Base-by-base conservation (phyloP, 352 stramenopile species). In the Pythium dissimile region DNA sequence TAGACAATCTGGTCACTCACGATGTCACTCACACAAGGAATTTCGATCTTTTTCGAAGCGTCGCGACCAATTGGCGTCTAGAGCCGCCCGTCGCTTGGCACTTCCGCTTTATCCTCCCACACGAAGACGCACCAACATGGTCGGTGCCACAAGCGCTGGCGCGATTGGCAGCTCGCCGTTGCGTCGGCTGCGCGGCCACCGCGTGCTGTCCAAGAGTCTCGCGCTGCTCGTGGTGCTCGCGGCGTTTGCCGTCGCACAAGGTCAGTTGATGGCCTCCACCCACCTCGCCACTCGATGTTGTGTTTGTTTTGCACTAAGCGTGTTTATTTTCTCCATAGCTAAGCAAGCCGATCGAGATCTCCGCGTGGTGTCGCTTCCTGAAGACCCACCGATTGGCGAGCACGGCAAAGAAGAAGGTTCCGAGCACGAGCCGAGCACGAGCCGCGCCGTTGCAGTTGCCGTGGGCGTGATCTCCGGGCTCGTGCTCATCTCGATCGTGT, bases 341-440 rank as follows among this genome's bases (percentile, higher is more conserved):
- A n/a, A 12, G 4, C 12, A 41, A 16, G 20, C 34, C 4, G 20
- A 16, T n/a, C 34, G 34, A 15, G 34, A 41, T 12, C 34, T 41
- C 12, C 34, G 34, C 6, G 34, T n/a, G 5, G 34, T 15, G 13
- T 16, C 34, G 6, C 34, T 16, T 15, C 5, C 20, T 16, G 34
- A 18, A 41, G 34, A 41, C 5, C 34, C 16, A 6, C 12, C 34
- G 13, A 41, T 15, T 6, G 34, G 5, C 12, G 34, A 41, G 34
- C 34, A n/a, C 20, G 34, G 34, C 20, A 4, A 8, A 7, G 34
- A 41, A n/a, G 34, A 84, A 87, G 51, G 79, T 86, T 43, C 59
- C 77, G 61, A 56, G 72, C n/a, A 87, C 79, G 37, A 87, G 76
- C 76, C 20, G 86, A 31, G 76, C 72, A 86, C 21, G n/a, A 80